A percentile compares a stretch with the other conserved stretches of the same genome.
Evolutionary conservation across 306 rosid species (phyloP).

Genomic region (Trifolium subterraneum): DNA sequence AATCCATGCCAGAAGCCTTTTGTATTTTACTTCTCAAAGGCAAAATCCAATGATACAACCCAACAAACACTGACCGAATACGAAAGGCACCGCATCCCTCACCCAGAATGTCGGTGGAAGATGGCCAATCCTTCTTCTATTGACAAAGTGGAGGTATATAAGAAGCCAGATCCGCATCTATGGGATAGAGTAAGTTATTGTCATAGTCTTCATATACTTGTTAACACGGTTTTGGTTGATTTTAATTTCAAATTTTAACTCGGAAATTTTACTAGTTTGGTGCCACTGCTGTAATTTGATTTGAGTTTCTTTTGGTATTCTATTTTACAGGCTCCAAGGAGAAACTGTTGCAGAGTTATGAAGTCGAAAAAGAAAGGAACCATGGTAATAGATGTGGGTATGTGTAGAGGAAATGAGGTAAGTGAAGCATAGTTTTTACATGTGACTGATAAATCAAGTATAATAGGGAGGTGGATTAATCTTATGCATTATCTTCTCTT

Average conservation of each 20-base stretch:
- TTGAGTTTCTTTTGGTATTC: constrained; percentile 20
- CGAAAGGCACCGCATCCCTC: constrained; percentile 62
- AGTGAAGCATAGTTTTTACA: constrained; percentile 54
- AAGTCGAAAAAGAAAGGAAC: constrained; percentile 58
- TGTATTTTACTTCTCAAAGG: constrained; percentile 76
- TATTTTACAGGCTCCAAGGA: constrained; percentile 81
- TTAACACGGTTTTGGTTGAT: not conserved
- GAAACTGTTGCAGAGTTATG: constrained; percentile 89
- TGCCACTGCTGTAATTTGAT: constrained; percentile 31
- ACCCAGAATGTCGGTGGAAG: constrained; percentile 85
- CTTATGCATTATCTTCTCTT: constrained; percentile 25
- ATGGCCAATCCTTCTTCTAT: constrained; percentile 70
- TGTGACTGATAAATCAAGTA: constrained; percentile 17
- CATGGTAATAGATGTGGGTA: constrained; percentile 74
- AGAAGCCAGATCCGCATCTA: constrained; percentile 79
- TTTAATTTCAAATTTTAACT: constrained; percentile 7
- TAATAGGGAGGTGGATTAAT: constrained; percentile 29
- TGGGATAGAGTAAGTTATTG: constrained; percentile 86
- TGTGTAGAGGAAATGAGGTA: constrained; percentile 76
- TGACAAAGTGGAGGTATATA: constrained; percentile 65
- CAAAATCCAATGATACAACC: constrained; percentile 45
- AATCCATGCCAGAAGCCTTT: constrained; percentile 94
- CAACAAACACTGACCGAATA: constrained; percentile 69
- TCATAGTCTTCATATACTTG: not conserved
- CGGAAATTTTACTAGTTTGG: not conserved